Conservation (phyloP, 441 rosid genomes). For the Viola pubescens region DNA sequence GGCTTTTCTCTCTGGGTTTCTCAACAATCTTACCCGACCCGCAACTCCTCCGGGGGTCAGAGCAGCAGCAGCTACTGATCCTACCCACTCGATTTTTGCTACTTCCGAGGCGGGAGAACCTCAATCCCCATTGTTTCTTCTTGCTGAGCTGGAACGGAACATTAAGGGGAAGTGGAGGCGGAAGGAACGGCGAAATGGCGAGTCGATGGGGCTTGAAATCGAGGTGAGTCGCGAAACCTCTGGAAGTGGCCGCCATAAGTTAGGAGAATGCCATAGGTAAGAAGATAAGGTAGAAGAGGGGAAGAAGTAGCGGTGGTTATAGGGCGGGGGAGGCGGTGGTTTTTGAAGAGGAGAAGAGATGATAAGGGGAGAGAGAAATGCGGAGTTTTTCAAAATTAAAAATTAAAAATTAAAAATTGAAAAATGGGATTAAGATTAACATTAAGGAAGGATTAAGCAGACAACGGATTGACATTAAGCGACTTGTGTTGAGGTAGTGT, state of each 20-base stretch:
- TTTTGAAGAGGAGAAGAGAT: not conserved
- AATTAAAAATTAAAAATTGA: too few relatives aligned
- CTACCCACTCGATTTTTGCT: constrained; percentile 14
- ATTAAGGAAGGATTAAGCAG: too few relatives aligned
- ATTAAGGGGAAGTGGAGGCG: not conserved
- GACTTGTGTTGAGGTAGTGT: too few relatives aligned
- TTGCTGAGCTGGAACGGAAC: not conserved
- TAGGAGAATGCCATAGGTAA: constrained; percentile 37
- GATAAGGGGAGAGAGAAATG: too few relatives aligned
- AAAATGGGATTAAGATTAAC: too few relatives aligned
- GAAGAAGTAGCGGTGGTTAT: not conserved
- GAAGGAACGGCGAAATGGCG: constrained; percentile 15
- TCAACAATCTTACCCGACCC: constrained; percentile 31
- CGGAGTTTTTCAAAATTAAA: too few relatives aligned
- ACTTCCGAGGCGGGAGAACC: constrained; percentile 15
- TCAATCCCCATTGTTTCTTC: constrained; percentile 22
- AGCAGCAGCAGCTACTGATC: constrained; percentile 43
- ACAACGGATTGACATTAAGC: too few relatives aligned
- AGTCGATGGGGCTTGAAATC: constrained; percentile 32
- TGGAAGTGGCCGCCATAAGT: constrained; percentile 49
- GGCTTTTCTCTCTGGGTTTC: constrained; percentile 47
- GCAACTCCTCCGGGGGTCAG: constrained; percentile 39
- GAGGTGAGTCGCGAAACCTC: constrained; percentile 38
- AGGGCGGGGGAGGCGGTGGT: not conserved
- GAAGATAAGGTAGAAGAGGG: constrained; percentile 4